Evolutionary conservation across 2,329 filamentous ascomycete genomes (phyloP).

Genomic region (Raffaelea albimanens): DNA sequence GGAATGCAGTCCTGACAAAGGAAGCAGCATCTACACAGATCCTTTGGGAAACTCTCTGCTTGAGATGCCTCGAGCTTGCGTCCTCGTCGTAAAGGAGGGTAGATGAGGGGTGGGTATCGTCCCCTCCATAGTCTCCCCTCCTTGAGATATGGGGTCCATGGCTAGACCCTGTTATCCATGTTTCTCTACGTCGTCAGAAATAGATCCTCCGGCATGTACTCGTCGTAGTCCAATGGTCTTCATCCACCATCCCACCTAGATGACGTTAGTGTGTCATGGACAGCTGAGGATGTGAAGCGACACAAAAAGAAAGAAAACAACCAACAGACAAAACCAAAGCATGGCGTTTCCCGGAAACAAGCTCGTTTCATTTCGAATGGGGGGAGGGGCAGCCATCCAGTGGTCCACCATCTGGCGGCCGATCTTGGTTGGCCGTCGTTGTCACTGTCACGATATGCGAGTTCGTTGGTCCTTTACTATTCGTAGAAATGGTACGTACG

Average conservation of each 20-base stretch:
- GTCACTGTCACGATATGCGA: too few species aligned
- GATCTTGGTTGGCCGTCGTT: too few species aligned
- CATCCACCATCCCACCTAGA: neutral
- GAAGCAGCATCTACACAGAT: neutral
- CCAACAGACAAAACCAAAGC: neutral
- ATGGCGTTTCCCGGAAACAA: neutral
- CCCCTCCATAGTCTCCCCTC: too few species aligned
- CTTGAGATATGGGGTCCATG: too few species aligned
- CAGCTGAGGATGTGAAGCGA: neutral
- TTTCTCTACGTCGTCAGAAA: neutral
- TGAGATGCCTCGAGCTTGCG: too few species aligned
- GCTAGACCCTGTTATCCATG: neutral
- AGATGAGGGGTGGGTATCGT: too few species aligned
- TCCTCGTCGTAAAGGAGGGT: neutral
- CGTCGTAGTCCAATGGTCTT: neutral
- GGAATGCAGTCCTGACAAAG: neutral
- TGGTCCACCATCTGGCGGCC: too few species aligned
- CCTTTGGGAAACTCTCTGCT: neutral
- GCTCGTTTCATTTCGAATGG: neutral
- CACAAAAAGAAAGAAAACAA: neutral
- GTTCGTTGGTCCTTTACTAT: too few species aligned
- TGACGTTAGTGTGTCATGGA: neutral
- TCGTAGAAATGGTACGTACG: too few species aligned
- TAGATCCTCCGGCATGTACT: neutral
- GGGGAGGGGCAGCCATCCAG: too few species aligned